Conservation (phyloP, 2,329 filamentous ascomycete genomes). For the Cryphonectria japonica region DNA sequence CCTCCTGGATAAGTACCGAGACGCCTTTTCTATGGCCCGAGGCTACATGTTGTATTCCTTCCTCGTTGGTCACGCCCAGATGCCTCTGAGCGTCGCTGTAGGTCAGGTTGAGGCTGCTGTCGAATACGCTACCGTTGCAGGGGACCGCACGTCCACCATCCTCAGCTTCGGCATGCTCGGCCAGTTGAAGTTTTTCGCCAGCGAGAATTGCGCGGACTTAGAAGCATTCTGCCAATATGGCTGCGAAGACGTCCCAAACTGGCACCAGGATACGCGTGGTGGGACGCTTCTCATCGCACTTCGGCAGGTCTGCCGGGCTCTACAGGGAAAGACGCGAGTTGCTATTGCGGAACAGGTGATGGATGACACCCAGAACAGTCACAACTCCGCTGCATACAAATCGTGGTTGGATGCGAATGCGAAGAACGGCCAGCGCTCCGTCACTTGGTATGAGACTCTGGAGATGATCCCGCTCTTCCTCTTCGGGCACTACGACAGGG, state of each 20-base stretch:
- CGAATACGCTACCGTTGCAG: conserved; percentile 67
- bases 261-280: conserved; percentile 72
- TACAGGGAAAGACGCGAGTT: conserved; percentile 73
- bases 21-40: conserved; percentile 68
- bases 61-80: conserved; percentile 72
- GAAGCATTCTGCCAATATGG: conserved; percentile 72
- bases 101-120: conserved; percentile 66
- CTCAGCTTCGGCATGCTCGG: conserved; percentile 71
- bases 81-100: conserved; percentile 62
- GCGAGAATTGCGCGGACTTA: conserved; percentile 69
- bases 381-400: conserved; percentile 63
- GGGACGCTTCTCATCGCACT: conserved; percentile 70
- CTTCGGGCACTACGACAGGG: conserved; percentile 65
- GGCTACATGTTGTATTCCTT: conserved; percentile 71
- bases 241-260: conserved; percentile 74
- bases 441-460: conserved; percentile 70
- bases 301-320: conserved; percentile 67
- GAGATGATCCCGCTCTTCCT: conserved; percentile 66
- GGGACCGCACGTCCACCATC: conserved; percentile 73
- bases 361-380: conserved; percentile 63
- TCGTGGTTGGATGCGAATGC: conserved; percentile 58
- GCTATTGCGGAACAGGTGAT: conserved; percentile 60
- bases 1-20: conserved; percentile 65
- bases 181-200: conserved; percentile 69
- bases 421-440: conserved; percentile 64